Evolutionary conservation across 202 grass and related monocot species (phyloP), one percentile per base, ranked within the genome.

Genomic region (Bolboschoenoplectus hybrid): DNA sequence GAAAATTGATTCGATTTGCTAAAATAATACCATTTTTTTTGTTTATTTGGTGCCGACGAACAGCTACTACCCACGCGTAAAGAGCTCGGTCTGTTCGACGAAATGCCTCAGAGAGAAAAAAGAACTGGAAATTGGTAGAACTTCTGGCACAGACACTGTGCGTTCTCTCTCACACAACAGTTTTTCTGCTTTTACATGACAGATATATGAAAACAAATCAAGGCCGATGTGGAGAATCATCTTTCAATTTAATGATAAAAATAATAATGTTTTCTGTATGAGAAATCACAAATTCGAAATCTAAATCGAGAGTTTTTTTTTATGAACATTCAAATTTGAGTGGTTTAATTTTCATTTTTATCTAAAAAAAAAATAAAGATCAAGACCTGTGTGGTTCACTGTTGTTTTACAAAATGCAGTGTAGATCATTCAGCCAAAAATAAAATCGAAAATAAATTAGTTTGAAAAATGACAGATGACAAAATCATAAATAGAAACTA

Each of bases 41-140:
- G 63, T 71, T 46, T 46, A 20, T 46, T 45, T 45, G 68, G 2
- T 41, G 40, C 6, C 9, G 2, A 1, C 8, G 39, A 17, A 17
- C 5, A 43, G 40, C 14, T 1, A 65, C 14, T 36, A 26, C 16
- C 16, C 16, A n/a, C 6, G 16, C 2, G 5, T 40, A 39, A 46
- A 45, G 40, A 71, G 67, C 13, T 51, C 9, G 4, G 71, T 0
- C 9, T 78, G 74, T 78, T 78, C 34, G 74, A 78, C 50, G 74
- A 56, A 77, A 57, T 56, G 51, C 74, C 74, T 57, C 74, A 38
- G 1, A 39, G 71, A 74, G 74, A 47, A 74, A 32, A 56, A 8
- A 1, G 4, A 38, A 77, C 20, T 26, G 69, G 39, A 5, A 41
- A 68, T 16, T 10, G 12, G 1, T 34, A 5, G 8, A 67, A 40